Percentiles rank a stretch among this genome's conserved stretches.
Conservation (phyloP, 2,329 filamentous ascomycete genomes). For the Aspergillus sp. region DNA sequence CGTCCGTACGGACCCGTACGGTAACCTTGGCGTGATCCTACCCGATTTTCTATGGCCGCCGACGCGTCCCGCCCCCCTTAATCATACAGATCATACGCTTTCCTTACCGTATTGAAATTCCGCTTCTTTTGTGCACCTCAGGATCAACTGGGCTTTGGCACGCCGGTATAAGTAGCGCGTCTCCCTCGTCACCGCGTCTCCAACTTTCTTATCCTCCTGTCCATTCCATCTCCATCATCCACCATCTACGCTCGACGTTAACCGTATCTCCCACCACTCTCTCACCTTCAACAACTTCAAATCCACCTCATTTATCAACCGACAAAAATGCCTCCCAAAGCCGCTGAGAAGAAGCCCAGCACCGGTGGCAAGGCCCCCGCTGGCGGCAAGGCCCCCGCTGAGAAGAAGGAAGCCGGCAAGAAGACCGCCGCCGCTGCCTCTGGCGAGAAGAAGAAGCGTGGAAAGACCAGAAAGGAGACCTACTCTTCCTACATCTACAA, state of each 20-base stretch:
- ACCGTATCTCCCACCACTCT: conserved; percentile 8
- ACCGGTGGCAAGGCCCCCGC: conserved; percentile 89
- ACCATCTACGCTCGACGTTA: neutral
- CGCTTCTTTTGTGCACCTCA: conserved; percentile 41
- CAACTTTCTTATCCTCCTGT: conserved; percentile 31
- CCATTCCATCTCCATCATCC: conserved; percentile 33
- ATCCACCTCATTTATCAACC: conserved; percentile 30
- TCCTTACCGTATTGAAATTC: conserved; percentile 48
- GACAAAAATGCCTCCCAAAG: conserved; percentile 90
- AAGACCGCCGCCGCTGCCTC: conserved; percentile 83
- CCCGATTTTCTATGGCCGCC: conserved; percentile 5
- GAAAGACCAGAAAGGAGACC: conserved; percentile 99
- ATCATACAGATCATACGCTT: conserved; percentile 49
- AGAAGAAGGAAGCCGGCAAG: conserved; percentile 99
- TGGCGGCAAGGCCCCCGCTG: conserved; percentile 72
- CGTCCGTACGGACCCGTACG: conserved; percentile 17
- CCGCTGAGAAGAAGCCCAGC: conserved; percentile 95
- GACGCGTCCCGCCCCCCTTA: conserved; percentile 29
- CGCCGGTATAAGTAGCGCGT: conserved; percentile 47
- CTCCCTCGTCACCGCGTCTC: conserved; percentile 43
- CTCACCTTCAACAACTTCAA: conserved; percentile 23
- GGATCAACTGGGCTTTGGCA: conserved; percentile 45
- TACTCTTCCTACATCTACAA: conserved; percentile 99
- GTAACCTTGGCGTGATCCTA: conserved; percentile 17
- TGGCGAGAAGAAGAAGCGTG: conserved; percentile 99